Percentiles rank a stretch among this genome's conserved stretches.
These are phyloP conservation scores for Lonicera japonica DNA, from an alignment of 129 eudicot species.

Conservation along the genomic window DNA sequence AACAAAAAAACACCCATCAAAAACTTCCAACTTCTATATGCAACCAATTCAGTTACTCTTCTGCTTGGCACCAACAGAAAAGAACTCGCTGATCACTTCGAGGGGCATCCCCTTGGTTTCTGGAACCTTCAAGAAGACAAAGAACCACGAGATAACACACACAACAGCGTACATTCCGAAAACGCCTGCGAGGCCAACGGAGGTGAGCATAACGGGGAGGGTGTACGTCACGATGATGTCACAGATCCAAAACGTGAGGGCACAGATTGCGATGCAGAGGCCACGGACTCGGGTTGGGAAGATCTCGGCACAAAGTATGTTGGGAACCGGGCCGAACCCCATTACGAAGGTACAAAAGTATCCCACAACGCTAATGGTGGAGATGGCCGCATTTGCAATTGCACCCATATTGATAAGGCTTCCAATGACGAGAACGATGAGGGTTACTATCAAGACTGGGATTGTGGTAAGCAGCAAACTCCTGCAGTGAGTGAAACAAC, in stretches of 20 bases:
- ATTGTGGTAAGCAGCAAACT: conserved; percentile 57
- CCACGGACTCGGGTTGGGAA: conserved; percentile 95
- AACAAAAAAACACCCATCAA: conserved; percentile 7
- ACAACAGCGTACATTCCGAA: conserved; percentile 74
- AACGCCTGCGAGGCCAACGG: conserved; percentile 77
- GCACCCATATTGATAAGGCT: conserved; percentile 47
- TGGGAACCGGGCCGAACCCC: conserved; percentile 94
- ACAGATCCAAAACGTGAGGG: conserved; percentile 73
- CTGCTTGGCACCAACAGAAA: conserved; percentile 76
- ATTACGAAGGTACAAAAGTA: conserved; percentile 82
- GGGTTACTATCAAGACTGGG: conserved; percentile 56
- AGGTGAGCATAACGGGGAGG: conserved; percentile 70
- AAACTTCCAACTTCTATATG: background rate
- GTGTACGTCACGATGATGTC: conserved; percentile 78
- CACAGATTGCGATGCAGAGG: conserved; percentile 84
- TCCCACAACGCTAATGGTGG: conserved; percentile 62
- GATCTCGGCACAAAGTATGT: conserved; percentile 83
- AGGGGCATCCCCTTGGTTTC: conserved; percentile 96
- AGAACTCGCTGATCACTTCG: conserved; percentile 87
- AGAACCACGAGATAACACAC: conserved; percentile 60
- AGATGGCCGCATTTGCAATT: conserved; percentile 50
- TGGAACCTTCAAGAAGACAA: conserved; percentile 84
- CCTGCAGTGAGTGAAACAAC: conserved; percentile 32
- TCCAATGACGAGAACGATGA: conserved; percentile 46
- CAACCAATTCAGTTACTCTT: conserved; percentile 16